Percentiles rank a stretch among this genome's conserved stretches.
phyloP scores from a whole-genome alignment of 2,329 filamentous ascomycete genomes.

The Tolypocladium pustulatum region DNA sequence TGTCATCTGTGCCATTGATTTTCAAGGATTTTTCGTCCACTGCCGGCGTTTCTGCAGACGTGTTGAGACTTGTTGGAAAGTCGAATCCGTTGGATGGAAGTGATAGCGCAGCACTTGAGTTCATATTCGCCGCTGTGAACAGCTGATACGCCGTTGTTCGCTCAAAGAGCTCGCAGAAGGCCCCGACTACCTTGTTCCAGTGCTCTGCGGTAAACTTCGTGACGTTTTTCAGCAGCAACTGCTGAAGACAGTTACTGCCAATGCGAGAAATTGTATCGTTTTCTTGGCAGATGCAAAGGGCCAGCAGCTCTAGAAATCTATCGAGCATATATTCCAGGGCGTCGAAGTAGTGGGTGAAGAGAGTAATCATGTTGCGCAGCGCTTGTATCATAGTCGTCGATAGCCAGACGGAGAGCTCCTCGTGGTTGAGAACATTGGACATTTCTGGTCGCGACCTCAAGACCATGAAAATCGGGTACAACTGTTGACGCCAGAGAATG shows the following conservation, averaged over 20 bases:
- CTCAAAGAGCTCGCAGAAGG: conserved; percentile 93
- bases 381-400: conserved; percentile 99
- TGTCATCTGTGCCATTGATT: conserved; percentile 44
- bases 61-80: conserved; percentile 34
- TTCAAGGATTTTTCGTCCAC: conserved; percentile 48
- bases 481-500: conserved; percentile 88
- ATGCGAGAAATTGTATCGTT: conserved; percentile 98
- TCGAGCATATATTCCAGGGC: conserved; percentile 96
- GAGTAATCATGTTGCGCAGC: conserved; percentile 91
- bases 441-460: conserved; percentile 93
- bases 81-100: conserved; percentile 41
- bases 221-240: conserved; percentile 93
- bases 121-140: conserved; percentile 68
- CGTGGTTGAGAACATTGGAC: conserved; percentile 88
- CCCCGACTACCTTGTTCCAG: conserved; percentile 89
- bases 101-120: conserved; percentile 39
- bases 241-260: conserved; percentile 94
- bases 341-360: conserved; percentile 98
- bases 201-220: conserved; percentile 79
- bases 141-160: conserved; percentile 90
- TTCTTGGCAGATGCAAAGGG: conserved; percentile 95
- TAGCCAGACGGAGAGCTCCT: conserved; percentile 95
- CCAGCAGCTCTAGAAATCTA: conserved; percentile 87
- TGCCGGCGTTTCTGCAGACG: conserved; percentile 25
- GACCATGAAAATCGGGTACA: conserved; percentile 98